phyloP scores from a whole-genome alignment of 495 filamentous ascomycete species.

The Penicillium roqueforti region DNA sequence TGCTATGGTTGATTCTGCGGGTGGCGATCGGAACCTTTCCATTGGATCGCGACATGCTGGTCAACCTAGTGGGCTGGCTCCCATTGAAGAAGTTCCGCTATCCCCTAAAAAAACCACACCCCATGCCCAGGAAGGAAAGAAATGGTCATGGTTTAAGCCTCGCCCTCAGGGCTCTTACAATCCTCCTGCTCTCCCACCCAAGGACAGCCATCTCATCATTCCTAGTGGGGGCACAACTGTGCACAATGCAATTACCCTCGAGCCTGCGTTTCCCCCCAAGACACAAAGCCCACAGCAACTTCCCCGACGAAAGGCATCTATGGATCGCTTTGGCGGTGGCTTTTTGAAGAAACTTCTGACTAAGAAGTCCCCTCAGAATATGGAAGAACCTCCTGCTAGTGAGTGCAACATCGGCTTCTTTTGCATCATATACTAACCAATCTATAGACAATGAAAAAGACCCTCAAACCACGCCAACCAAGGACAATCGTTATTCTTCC shows the following conservation, averaged over 20 bases:
- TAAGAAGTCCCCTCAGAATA: conserved; percentile 26
- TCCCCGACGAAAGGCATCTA: conserved; percentile 23
- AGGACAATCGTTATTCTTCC: conserved; percentile 8
- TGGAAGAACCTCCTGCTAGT: conserved; percentile 19
- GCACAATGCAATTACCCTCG: conserved; percentile 18
- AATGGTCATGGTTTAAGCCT: conserved; percentile 64
- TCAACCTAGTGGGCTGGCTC: conserved; percentile 22
- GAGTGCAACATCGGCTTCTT: conserved; percentile 9
- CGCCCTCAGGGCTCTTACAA: conserved; percentile 42
- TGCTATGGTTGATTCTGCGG: background rate
- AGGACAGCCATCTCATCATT: conserved; percentile 19
- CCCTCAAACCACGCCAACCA: background rate
- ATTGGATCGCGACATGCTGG: conserved; percentile 17
- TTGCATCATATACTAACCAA: background rate
- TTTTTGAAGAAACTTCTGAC: conserved; percentile 36
- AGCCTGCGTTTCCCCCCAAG: background rate
- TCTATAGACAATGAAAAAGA: conserved; percentile 7
- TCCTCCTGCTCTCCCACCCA: conserved; percentile 13
- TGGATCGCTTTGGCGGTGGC: conserved; percentile 23
- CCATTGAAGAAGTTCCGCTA: conserved; percentile 29
- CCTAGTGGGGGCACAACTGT: conserved; percentile 28
- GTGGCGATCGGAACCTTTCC: conserved; percentile 13
- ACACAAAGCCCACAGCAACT: background rate
- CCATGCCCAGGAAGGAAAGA: conserved; percentile 43
- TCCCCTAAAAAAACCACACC: conserved; percentile 26